Evolutionary conservation across 2,329 filamentous ascomycete species (phyloP), one percentile per base, ranked within the genome.

Genomic region (Pestalotiopsis sp.): DNA sequence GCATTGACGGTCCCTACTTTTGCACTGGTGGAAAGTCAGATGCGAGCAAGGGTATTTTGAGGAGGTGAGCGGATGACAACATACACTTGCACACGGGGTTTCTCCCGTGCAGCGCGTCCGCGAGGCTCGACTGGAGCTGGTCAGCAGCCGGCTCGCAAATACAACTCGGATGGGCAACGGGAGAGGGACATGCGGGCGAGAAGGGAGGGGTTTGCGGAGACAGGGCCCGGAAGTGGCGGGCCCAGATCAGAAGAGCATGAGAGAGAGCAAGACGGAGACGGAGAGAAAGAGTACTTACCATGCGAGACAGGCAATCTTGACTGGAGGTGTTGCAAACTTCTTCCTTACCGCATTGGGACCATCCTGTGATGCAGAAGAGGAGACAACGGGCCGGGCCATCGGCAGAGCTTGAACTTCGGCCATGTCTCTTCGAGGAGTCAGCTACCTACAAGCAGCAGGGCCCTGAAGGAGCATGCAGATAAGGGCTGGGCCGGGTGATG

Each of bases 1-100:
- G 72, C 82, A 84, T 38, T 83, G 80, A 66, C 81, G 80, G 52
- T 76, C 77, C 70, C 81, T 81, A 65, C 74, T 79, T 45, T 79
- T 72, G 69, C 82, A 84, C 81, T 84, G 69, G 3, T 52, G 36
- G 61, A 70, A 49, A 67, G 71, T 77, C 67, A 71, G 70, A 45
- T 17, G 70, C 36, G 38, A 36, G 27, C 6, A 39, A 13, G 9
- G 27, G 1, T 27, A 20, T 14, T n/a, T 45, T 45, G 31, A 31
- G 13, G 4, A 62, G 17, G 49, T 36, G 12, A 17, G 27, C 14
- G 14, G 20, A 23, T 63, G 9, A 4, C 14, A 17, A 67, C 52
- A 23, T 67, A 67, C 65, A 61, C 65, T 67, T 61, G 52, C 58
- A 61, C 66, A 67, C 41, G 66, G 66, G 20, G 45, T 45, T 39